A percentile compares a stretch with the other conserved stretches of the same genome.
Conservation (phyloP, 148 eudicot species). For the Suaeda aralocaspica region DNA sequence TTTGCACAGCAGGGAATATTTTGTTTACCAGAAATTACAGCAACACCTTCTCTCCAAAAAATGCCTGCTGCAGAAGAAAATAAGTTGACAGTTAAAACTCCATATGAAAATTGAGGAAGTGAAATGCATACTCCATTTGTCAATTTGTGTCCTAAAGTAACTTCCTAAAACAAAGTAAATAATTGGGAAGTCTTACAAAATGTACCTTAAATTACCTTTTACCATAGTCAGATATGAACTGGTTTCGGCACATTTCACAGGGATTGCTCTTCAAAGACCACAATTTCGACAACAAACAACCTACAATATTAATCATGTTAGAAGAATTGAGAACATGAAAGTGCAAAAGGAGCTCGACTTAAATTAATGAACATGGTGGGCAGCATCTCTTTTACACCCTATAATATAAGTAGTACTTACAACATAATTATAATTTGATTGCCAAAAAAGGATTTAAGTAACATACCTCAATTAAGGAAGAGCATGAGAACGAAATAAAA, state of each 20-base stretch:
- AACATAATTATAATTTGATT: not conserved
- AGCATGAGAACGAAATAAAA: conserved; percentile 62
- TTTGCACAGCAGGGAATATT: conserved; percentile 7
- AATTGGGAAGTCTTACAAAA: not conserved
- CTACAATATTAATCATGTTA: conserved; percentile 1
- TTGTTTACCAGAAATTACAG: not conserved
- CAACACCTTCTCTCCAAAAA: conserved; percentile 4
- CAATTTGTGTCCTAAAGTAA: not conserved
- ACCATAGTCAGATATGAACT: not conserved
- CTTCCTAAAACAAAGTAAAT: not conserved
- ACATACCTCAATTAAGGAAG: conserved; percentile 54
- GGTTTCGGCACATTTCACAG: not conserved
- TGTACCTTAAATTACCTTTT: conserved; percentile 9
- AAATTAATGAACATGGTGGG: not conserved
- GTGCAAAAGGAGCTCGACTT: not conserved
- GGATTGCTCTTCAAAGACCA: not conserved
- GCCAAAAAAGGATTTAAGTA: conserved; percentile 4
- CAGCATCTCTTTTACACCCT: not conserved
- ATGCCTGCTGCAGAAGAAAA: conserved; percentile 1
- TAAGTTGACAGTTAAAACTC: not conserved
- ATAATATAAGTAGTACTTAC: not conserved
- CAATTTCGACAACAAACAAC: not conserved
- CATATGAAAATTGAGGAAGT: not conserved
- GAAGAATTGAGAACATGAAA: not conserved
- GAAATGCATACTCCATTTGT: not conserved